phyloP scores from a whole-genome alignment of 352 stramenopile genomes.

The Pythium folliculosum region DNA sequence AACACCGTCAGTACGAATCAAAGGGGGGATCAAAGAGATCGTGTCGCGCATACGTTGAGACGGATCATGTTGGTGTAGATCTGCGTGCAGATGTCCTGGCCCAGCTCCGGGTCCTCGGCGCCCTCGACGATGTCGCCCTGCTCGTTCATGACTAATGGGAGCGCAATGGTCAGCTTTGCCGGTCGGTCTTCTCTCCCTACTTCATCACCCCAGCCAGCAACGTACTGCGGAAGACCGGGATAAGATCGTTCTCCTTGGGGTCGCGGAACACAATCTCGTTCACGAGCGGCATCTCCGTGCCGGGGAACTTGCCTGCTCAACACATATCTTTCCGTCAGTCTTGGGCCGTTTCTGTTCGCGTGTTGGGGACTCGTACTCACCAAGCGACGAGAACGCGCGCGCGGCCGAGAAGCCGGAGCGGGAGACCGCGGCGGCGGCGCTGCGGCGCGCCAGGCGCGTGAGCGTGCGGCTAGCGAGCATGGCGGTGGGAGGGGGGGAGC shows the following conservation, averaged over 20 bases:
- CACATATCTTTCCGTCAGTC: not conserved
- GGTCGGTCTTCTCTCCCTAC: not conserved
- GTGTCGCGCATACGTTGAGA: conserved; percentile 53
- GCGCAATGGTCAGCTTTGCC: not conserved
- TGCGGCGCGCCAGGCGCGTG: conserved; percentile 20
- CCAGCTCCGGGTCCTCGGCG: conserved; percentile 72
- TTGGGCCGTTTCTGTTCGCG: not conserved
- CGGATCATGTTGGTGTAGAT: conserved; percentile 90
- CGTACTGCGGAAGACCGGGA: conserved; percentile 91
- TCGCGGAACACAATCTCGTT: conserved; percentile 87
- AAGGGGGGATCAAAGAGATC: too few relatives aligned
- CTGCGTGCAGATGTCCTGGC: conserved; percentile 75
- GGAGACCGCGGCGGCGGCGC: conserved; percentile 11
- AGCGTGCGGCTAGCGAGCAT: conserved; percentile 23
- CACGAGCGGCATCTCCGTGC: conserved; percentile 88
- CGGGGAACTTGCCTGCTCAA: conserved; percentile 64
- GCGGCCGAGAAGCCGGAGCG: not conserved
- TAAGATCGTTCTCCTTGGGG: conserved; percentile 77
- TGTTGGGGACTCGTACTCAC: conserved; percentile 15
- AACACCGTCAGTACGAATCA: too few relatives aligned
- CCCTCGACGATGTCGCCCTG: conserved; percentile 78
- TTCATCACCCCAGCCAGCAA: conserved; percentile 28
- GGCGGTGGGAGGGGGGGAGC: not conserved
- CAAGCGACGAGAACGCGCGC: conserved; percentile 39
- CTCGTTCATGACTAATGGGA: conserved; percentile 75